Evolutionary conservation across 1,284 basidiomycete genomes (phyloP).

Genomic region (Tilletiaria anomala): DNA sequence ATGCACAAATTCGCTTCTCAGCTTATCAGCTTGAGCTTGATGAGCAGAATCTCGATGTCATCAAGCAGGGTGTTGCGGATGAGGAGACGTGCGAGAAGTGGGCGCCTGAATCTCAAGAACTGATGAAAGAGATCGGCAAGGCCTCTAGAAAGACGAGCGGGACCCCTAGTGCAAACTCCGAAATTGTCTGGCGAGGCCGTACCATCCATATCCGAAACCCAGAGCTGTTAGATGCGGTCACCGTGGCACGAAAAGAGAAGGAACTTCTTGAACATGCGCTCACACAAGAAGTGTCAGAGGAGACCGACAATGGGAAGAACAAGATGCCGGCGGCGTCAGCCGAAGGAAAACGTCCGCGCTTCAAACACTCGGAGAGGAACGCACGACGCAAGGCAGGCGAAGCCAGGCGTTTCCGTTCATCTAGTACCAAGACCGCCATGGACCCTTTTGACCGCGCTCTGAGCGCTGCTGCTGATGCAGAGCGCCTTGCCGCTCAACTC

Average conservation of each 20-base stretch:
- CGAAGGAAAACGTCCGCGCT: too few species aligned
- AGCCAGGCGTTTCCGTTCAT: neutral
- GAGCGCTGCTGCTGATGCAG: conserved; percentile 31
- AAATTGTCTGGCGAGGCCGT: conserved; percentile 65
- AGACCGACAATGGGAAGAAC: conserved; percentile 54
- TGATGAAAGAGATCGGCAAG: conserved; percentile 43
- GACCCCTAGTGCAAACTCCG: too few species aligned
- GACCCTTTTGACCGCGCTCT: conserved; percentile 36
- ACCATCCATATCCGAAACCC: conserved; percentile 74
- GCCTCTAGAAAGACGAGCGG: conserved; percentile 40
- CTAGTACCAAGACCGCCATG: conserved; percentile 21
- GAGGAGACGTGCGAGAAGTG: conserved; percentile 49
- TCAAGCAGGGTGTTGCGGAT: conserved; percentile 54
- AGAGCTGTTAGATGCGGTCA: conserved; percentile 77
- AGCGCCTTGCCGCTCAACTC: conserved; percentile 24
- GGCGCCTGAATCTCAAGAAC: conserved; percentile 52
- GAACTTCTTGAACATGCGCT: neutral
- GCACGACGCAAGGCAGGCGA: neutral
- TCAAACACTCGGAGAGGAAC: neutral
- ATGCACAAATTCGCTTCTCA: conserved; percentile 79
- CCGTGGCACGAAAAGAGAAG: conserved; percentile 32
- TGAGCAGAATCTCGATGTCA: conserved; percentile 57
- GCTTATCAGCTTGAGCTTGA: conserved; percentile 60
- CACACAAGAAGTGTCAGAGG: conserved; percentile 54
- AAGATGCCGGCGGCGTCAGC: neutral